These are phyloP conservation scores for Pholiota molesta DNA, from an alignment of 768 basidiomycete genomes.

Conservation along the genomic window DNA sequence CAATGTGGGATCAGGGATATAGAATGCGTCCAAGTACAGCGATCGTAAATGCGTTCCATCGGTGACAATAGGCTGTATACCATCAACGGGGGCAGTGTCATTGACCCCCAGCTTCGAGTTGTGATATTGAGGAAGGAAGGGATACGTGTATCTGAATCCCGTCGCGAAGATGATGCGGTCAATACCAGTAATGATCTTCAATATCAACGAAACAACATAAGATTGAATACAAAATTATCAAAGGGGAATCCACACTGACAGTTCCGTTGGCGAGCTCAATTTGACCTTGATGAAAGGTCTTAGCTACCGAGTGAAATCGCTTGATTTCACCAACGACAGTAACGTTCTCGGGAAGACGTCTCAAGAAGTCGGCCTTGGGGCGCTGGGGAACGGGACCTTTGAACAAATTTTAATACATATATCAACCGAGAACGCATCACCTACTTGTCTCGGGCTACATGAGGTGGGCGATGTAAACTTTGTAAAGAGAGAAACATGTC, in stretches of 20 bases:
- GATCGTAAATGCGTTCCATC: constrained; percentile 44
- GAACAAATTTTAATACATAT: not conserved
- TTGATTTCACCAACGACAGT: constrained; percentile 44
- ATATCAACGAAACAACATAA: not conserved
- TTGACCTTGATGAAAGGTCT: constrained; percentile 24
- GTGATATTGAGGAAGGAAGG: constrained; percentile 46
- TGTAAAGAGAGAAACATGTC: not conserved
- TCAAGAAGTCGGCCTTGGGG: constrained; percentile 21
- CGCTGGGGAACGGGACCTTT: constrained; percentile 15
- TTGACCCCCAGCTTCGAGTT: constrained; percentile 27
- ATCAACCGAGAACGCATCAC: not conserved
- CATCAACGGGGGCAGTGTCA: constrained; percentile 24
- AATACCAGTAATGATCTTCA: constrained; percentile 34
- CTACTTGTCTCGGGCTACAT: constrained; percentile 10
- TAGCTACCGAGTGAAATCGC: constrained; percentile 31
- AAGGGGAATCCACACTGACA: constrained; percentile 20
- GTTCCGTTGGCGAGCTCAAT: constrained; percentile 43
- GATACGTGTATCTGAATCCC: constrained; percentile 48
- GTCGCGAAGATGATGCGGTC: constrained; percentile 41
- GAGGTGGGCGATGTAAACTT: not conserved
- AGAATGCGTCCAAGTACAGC: constrained; percentile 42
- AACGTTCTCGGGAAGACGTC: constrained; percentile 33
- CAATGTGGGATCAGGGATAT: constrained; percentile 48
- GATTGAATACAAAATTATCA: not conserved
- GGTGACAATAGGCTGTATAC: constrained; percentile 37